A percentile compares a stretch with the other conserved stretches of the same genome.
phyloP scores from a whole-genome alignment of 306 rosid species.

The Pyrus communis region DNA sequence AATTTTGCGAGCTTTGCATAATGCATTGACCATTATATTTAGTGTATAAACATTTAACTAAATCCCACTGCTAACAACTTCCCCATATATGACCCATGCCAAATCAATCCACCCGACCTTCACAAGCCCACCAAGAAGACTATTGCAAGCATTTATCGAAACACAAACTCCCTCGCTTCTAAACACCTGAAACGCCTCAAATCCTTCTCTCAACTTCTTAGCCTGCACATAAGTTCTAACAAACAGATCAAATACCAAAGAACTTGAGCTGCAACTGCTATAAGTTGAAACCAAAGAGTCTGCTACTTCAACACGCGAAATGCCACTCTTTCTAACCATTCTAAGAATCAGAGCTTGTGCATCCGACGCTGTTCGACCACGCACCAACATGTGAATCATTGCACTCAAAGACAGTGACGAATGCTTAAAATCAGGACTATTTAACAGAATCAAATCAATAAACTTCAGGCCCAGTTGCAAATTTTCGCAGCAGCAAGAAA shows the following conservation, averaged over 20 bases:
- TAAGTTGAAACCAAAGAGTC: slow-evolving; percentile 37
- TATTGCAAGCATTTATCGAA: slow-evolving; percentile 68
- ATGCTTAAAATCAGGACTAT: slow-evolving; percentile 43
- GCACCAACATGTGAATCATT: slow-evolving; percentile 51
- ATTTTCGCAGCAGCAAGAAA: slow-evolving; percentile 36
- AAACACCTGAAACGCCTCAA: slow-evolving; percentile 50
- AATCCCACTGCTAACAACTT: slow-evolving; percentile 39
- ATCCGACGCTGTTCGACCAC: slow-evolving; percentile 44
- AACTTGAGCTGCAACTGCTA: slow-evolving; percentile 7
- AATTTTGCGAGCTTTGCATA: slow-evolving; percentile 61
- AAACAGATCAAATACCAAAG: slow-evolving; percentile 52
- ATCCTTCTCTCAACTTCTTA: slow-evolving; percentile 74
- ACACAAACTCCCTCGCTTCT: slow-evolving; percentile 40
- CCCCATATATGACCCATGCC: slow-evolving; percentile 60
- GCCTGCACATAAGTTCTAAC: slow-evolving; percentile 84
- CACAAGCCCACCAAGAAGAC: slow-evolving; percentile 76
- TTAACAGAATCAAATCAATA: slow-evolving; percentile 21
- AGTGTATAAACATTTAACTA: slow-evolving; percentile 61
- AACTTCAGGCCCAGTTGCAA: slow-evolving; percentile 30
- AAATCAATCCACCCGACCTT: slow-evolving; percentile 78
- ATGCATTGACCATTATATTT: slow-evolving; percentile 85
- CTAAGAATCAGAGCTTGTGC: slow-evolving; percentile 71
- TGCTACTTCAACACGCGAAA: slow-evolving; percentile 50
- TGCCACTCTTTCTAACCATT: slow-evolving; percentile 65
- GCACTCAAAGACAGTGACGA: slow-evolving; percentile 47